Percentiles rank a stretch among this genome's conserved stretches.
These are phyloP conservation scores for Xylariaceae sp. DNA, from an alignment of 2,329 filamentous ascomycete species.

Conservation along the genomic window DNA sequence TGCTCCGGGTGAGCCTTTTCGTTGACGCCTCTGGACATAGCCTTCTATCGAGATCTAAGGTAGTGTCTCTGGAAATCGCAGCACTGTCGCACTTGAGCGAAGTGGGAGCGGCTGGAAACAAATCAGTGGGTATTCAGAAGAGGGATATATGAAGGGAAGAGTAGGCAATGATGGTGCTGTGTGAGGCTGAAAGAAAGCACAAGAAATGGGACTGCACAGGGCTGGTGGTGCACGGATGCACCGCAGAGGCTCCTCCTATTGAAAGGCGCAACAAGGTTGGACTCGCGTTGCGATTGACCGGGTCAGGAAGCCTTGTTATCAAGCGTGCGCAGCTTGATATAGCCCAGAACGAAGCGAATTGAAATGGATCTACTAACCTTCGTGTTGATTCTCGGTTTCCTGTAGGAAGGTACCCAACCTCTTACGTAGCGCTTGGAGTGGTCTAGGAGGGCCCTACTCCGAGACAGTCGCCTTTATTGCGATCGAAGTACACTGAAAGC, in stretches of 20 bases:
- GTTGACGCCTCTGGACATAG: slow-evolving; percentile 25
- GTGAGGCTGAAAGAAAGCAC: neutral
- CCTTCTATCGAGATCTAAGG: neutral
- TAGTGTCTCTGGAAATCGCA: slow-evolving; percentile 7
- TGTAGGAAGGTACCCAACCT: slow-evolving; percentile 22
- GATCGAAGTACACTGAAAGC: slow-evolving; percentile 7
- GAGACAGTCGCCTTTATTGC: slow-evolving; percentile 4
- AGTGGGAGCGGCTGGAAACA: neutral
- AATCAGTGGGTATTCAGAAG: no score
- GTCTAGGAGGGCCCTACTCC: neutral
- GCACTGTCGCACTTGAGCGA: slow-evolving; percentile 12
- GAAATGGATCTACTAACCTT: slow-evolving; percentile 16
- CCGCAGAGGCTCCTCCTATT: neutral
- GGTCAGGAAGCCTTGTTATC: no score
- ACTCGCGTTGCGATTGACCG: neutral
- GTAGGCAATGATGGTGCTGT: neutral
- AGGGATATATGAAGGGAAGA: no score
- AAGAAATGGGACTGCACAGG: neutral
- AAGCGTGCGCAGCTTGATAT: neutral
- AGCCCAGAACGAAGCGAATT: neutral
- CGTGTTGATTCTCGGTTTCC: slow-evolving; percentile 14
- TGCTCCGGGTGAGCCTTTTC: slow-evolving; percentile 22
- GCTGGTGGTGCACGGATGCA: slow-evolving; percentile 3
- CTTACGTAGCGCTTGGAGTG: slow-evolving; percentile 20
- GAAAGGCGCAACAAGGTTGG: neutral